These are phyloP conservation scores for Hericium rajendrae DNA, from an alignment of 768 basidiomycete genomes.

Conservation along the genomic window DNA sequence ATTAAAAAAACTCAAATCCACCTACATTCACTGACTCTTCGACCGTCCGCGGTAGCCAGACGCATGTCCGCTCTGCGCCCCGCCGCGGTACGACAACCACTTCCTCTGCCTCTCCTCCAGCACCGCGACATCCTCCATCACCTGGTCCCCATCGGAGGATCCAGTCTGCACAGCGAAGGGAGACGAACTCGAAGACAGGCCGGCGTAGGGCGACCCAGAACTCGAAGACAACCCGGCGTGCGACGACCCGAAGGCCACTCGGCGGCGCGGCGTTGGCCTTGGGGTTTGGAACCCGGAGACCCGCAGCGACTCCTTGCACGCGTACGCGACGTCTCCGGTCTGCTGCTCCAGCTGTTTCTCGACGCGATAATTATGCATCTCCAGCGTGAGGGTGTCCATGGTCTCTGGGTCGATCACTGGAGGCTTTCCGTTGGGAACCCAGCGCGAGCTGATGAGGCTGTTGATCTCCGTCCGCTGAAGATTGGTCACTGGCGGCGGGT, in stretches of 20 bases:
- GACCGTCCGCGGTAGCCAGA: too few species aligned
- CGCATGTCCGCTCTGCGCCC: too few species aligned
- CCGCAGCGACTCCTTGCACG: conserved; percentile 1
- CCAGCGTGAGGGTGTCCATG: conserved; percentile 9
- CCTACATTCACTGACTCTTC: too few species aligned
- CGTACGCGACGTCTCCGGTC: conserved; percentile 9
- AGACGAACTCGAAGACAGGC: not conserved
- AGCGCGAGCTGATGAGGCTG: not conserved
- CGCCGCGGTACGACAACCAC: too few species aligned
- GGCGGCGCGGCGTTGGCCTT: not conserved
- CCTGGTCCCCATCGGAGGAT: too few species aligned
- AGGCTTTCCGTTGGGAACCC: not conserved
- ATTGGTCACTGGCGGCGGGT: too few species aligned
- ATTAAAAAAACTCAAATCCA: too few species aligned
- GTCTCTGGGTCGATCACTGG: conserved; percentile 6
- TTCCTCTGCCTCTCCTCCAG: too few species aligned
- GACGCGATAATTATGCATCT: conserved; percentile 14
- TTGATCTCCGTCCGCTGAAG: conserved; percentile 4
- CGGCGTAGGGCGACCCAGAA: not conserved
- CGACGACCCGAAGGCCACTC: not conserved
- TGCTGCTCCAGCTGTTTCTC: conserved; percentile 8
- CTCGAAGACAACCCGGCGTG: not conserved
- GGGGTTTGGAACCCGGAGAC: too few species aligned
- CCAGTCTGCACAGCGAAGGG: too few species aligned
- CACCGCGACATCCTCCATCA: too few species aligned